These are phyloP conservation scores for Podospora pseudoanserina DNA, from an alignment of 495 filamentous ascomycete species.

Conservation along the genomic window DNA sequence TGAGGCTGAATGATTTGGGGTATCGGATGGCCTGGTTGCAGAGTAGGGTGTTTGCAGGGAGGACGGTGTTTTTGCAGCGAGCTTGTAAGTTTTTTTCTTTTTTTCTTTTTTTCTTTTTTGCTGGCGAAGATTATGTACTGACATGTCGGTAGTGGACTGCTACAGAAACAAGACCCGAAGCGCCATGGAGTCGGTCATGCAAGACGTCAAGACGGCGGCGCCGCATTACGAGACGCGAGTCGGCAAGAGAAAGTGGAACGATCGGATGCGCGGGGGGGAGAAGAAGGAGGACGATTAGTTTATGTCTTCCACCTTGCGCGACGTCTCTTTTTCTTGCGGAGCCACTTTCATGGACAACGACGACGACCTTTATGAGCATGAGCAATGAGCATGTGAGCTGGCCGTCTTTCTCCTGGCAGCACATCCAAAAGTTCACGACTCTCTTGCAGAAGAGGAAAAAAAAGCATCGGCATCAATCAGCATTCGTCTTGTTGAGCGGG, in stretches of 20 bases:
- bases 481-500: neutral
- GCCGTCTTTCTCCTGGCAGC: no score
- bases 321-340: no score
- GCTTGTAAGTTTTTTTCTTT: slow-evolving; percentile 63
- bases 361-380: neutral
- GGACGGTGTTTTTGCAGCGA: slow-evolving; percentile 86
- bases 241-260: slow-evolving; percentile 80
- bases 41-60: slow-evolving; percentile 77
- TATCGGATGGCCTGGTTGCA: slow-evolving; percentile 96
- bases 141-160: slow-evolving; percentile 66
- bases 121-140: neutral
- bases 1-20: slow-evolving; percentile 83
- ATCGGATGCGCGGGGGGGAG: slow-evolving; percentile 49
- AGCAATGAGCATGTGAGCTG: no score
- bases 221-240: slow-evolving; percentile 86
- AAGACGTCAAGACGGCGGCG: slow-evolving; percentile 65
- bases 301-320: neutral
- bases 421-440: no score
- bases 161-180: slow-evolving; percentile 90
- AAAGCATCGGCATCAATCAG: no score
- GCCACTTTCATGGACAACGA: neutral
- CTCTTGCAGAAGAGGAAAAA: no score
- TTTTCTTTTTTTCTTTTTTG: neutral
- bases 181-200: slow-evolving; percentile 68
- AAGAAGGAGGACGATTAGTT: slow-evolving; percentile 33